A percentile compares a stretch with the other conserved stretches of the same genome.
Evolutionary conservation across 2,329 filamentous ascomycete species (phyloP).

Genomic region (Alternaria ventricosa): DNA sequence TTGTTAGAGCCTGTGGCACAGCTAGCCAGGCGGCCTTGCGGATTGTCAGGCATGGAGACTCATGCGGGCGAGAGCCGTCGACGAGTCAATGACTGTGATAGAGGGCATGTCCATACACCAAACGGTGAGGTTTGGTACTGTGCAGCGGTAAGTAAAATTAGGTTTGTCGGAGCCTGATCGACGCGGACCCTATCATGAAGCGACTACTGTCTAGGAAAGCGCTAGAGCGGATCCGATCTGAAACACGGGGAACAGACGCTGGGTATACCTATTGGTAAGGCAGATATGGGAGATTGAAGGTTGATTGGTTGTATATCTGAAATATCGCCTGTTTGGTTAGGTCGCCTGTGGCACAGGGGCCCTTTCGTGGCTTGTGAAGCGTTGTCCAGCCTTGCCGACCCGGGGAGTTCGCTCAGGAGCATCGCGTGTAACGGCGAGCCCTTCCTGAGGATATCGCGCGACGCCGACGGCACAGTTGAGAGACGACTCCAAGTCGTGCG

Average conservation of each 20-base stretch:
- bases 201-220: conserved; percentile 20
- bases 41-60: conserved; percentile 23
- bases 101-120: conserved; percentile 14
- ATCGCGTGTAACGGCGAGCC: conserved; percentile 10
- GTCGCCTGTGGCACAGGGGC: conserved; percentile 16
- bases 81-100: conserved; percentile 13
- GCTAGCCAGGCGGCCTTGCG: conserved; percentile 21
- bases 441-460: neutral
- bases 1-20: conserved; percentile 23
- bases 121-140: conserved; percentile 17
- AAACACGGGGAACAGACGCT: conserved; percentile 25
- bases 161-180: conserved; percentile 19
- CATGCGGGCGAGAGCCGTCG: conserved; percentile 25
- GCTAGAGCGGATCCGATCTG: conserved; percentile 23
- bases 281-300: conserved; percentile 7
- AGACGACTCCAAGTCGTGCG: neutral
- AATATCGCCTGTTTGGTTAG: conserved; percentile 16
- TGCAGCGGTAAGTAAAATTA: conserved; percentile 18
- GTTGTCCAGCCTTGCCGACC: conserved; percentile 14
- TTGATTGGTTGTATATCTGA: conserved; percentile 23
- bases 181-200: conserved; percentile 36
- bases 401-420: conserved; percentile 7
- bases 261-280: conserved; percentile 20
- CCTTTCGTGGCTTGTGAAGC: conserved; percentile 21
- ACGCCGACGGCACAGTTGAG: neutral